Percentiles rank a stretch among this genome's conserved stretches.
phyloP scores from a whole-genome alignment of 768 basidiomycete genomes.

The Amanita polypyramis region DNA sequence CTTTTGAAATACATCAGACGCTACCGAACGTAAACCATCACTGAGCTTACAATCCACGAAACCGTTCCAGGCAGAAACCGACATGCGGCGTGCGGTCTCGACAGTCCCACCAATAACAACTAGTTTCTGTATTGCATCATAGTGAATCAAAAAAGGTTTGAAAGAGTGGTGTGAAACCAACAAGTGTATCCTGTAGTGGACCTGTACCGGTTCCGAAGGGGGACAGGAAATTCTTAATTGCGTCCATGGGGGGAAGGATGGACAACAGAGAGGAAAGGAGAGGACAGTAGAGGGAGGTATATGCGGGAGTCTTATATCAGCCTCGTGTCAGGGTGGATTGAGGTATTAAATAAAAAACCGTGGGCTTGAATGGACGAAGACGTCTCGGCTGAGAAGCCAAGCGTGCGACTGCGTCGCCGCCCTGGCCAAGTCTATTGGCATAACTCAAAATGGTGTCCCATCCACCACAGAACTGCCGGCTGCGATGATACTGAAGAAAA shows the following conservation, averaged over 20 bases:
- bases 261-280: conserved; percentile 21
- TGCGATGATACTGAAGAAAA: too few relatives aligned
- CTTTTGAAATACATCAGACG: conserved; percentile 20
- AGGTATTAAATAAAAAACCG: conserved; percentile 3
- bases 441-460: too few relatives aligned
- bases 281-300: conserved; percentile 23
- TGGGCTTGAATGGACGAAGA: conserved; percentile 2
- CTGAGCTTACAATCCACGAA: conserved; percentile 64
- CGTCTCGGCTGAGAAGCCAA: too few relatives aligned
- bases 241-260: conserved; percentile 42
- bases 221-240: conserved; percentile 60
- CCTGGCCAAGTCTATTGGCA: too few relatives aligned
- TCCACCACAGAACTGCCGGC: too few relatives aligned
- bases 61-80: conserved; percentile 81
- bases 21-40: background rate
- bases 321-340: conserved; percentile 25
- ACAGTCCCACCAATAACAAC: conserved; percentile 87
- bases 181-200: conserved; percentile 73
- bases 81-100: conserved; percentile 73
- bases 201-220: conserved; percentile 58
- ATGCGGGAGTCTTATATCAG: conserved; percentile 32
- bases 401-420: too few relatives aligned
- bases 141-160: background rate
- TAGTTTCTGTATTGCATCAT: conserved; percentile 62
- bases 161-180: conserved; percentile 20